phyloP scores from a whole-genome alignment of 345 rosid genomes.

The Eucalyptus cloeziana region DNA sequence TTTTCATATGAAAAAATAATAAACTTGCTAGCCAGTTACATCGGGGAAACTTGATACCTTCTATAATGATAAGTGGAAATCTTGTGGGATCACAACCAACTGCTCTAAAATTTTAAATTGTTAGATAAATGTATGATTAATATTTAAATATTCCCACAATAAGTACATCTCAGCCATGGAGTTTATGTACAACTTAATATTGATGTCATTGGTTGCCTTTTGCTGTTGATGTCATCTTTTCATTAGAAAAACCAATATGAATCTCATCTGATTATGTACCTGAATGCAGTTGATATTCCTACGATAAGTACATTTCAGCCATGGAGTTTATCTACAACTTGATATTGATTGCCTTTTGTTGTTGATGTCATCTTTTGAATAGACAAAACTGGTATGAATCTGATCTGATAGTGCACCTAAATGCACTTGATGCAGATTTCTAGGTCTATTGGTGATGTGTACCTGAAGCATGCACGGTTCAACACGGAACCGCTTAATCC shows the following conservation, averaged over 20 bases:
- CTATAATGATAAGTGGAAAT: neutral
- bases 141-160: neutral
- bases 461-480: constrained; percentile 60
- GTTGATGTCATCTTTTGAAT: neutral
- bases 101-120: neutral
- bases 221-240: neutral
- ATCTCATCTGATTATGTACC: neutral
- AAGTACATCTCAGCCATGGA: neutral
- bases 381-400: neutral
- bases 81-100: neutral
- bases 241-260: neutral
- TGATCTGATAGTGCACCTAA: neutral
- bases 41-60: neutral
- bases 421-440: constrained; percentile 47
- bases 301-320: neutral
- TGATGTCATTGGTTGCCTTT: neutral
- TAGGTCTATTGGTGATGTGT: constrained; percentile 76
- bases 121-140: neutral
- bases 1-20: neutral
- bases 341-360: neutral
- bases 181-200: neutral
- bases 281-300: neutral
- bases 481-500: constrained; percentile 50
- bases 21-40: neutral
- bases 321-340: neutral